phyloP scores from a whole-genome alignment of 371 early-diverging fungal genomes.

The Apophysomyces sp. region DNA sequence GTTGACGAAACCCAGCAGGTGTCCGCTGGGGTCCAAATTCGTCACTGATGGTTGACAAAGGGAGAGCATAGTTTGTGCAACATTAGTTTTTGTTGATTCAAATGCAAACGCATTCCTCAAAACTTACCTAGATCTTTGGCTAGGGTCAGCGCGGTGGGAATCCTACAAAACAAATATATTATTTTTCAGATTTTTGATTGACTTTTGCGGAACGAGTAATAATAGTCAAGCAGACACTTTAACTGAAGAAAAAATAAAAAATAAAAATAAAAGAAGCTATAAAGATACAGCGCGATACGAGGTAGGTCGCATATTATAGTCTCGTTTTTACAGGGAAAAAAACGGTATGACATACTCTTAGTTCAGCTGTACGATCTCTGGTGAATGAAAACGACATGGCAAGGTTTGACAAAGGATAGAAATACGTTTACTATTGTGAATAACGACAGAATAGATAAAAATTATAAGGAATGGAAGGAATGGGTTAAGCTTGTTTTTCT shows the following conservation, averaged over 20 bases:
- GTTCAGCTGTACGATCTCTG: slow-evolving; percentile 33
- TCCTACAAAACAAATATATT: not conserved
- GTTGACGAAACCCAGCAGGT: slow-evolving; percentile 21
- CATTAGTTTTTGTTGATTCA: not conserved
- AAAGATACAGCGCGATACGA: not conserved
- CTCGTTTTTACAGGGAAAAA: too few species aligned
- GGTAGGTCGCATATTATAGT: too few species aligned
- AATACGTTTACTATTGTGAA: not conserved
- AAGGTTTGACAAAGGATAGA: not conserved
- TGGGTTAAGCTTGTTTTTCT: not conserved
- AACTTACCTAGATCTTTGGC: not conserved
- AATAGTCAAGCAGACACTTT: too few species aligned
- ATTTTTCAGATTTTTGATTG: slow-evolving; percentile 8
- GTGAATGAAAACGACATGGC: slow-evolving; percentile 34
- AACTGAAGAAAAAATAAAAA: too few species aligned
- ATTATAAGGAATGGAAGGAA: slow-evolving; percentile 6
- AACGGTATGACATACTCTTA: slow-evolving; percentile 18
- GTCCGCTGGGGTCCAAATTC: slow-evolving; percentile 30
- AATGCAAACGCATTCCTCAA: slow-evolving; percentile 2
- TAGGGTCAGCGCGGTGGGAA: not conserved
- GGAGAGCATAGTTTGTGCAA: not conserved
- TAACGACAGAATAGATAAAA: not conserved
- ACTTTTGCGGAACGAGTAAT: slow-evolving; percentile 6
- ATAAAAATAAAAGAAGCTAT: too few species aligned
- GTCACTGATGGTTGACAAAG: slow-evolving; percentile 13